phyloP scores from a whole-genome alignment of 768 basidiomycete genomes.

The Leccinellum rugosiceps region DNA sequence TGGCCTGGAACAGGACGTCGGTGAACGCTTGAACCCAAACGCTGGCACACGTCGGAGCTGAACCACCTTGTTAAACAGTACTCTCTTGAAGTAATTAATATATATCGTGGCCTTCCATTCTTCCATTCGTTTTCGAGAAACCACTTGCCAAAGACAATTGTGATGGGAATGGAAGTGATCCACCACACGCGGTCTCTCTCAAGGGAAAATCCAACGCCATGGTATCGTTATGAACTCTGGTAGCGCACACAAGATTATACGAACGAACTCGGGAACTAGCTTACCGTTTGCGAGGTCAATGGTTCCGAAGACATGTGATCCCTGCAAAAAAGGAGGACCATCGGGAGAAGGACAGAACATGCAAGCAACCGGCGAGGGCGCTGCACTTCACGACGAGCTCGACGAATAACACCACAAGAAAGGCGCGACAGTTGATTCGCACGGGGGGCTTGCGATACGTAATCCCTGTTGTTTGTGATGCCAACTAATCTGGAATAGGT shows the following conservation, averaged over 20 bases:
- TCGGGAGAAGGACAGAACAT: not conserved
- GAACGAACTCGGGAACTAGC: not conserved
- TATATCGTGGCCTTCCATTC: not conserved
- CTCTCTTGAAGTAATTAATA: not conserved
- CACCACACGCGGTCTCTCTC: not conserved
- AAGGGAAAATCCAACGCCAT: not conserved
- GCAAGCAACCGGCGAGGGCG: not conserved
- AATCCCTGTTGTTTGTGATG: not conserved
- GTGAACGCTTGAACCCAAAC: not conserved
- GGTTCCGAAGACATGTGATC: not conserved
- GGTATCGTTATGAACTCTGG: not conserved
- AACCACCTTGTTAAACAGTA: not conserved
- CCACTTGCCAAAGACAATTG: slow-evolving; percentile 7
- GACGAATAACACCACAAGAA: not conserved
- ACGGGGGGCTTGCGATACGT: not conserved
- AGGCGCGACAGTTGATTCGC: not conserved
- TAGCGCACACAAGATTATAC: not conserved
- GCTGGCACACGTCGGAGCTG: not conserved
- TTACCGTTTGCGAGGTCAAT: not conserved
- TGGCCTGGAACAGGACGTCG: not conserved
- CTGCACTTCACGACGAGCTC: slow-evolving; percentile 1
- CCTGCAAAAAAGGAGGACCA: not conserved
- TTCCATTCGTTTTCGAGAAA: slow-evolving; percentile 5
- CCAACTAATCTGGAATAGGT: not conserved
- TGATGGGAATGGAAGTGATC: slow-evolving; percentile 3